Conservation (phyloP, 768 basidiomycete genomes). For the Strobilomyces echinocephalus region DNA sequence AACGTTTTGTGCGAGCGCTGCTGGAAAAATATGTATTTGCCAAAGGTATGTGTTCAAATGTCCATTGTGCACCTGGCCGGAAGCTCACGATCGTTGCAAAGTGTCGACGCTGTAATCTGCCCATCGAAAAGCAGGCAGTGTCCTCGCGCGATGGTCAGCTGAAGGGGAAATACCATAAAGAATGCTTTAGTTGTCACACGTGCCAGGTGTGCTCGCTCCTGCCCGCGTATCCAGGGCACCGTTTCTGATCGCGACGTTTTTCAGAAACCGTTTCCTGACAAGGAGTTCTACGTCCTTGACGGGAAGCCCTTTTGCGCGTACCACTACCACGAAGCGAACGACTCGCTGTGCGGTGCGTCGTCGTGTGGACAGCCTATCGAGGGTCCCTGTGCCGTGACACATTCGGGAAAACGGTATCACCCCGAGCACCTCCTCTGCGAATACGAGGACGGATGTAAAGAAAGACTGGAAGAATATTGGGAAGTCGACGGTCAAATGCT, state of each 20-base stretch:
- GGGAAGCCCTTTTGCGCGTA: conserved; percentile 88
- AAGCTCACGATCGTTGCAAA: conserved; percentile 1
- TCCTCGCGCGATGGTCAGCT: conserved; percentile 90
- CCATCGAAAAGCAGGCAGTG: conserved; percentile 89
- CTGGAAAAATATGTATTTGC: conserved; percentile 96
- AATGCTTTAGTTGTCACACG: conserved; percentile 83
- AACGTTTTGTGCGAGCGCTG: conserved; percentile 81
- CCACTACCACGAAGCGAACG: conserved; percentile 90
- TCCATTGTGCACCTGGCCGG: neutral
- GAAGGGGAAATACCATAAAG: conserved; percentile 91
- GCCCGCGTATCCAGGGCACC: neutral
- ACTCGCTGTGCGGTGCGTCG: conserved; percentile 77
- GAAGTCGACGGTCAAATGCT: conserved; percentile 82
- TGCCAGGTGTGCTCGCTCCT: conserved; percentile 56
- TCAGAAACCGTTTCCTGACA: conserved; percentile 87
- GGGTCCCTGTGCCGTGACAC: conserved; percentile 86
- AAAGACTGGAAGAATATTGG: conserved; percentile 77
- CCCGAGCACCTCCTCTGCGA: conserved; percentile 88
- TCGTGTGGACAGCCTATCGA: conserved; percentile 87
- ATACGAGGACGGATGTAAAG: conserved; percentile 49
- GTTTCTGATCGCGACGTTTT: conserved; percentile 3
- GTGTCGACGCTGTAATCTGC: conserved; percentile 83
- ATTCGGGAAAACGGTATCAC: conserved; percentile 77
- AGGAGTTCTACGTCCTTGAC: conserved; percentile 86
- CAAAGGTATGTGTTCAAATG: conserved; percentile 54